Conservation (phyloP, 2,329 filamentous ascomycete species). For the Penicillium hordei region DNA sequence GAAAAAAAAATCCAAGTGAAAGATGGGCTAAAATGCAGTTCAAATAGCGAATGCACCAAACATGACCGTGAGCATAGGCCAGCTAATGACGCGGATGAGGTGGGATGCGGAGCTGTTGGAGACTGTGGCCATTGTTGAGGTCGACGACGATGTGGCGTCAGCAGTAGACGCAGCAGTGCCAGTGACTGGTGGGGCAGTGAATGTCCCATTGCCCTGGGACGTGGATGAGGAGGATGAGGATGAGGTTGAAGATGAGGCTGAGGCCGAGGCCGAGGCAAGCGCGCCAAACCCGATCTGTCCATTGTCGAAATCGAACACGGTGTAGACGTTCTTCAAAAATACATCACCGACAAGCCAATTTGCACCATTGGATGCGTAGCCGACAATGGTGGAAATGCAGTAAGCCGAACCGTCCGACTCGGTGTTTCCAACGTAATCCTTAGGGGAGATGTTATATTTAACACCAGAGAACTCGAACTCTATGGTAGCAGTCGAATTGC, state of each 20-base stretch:
- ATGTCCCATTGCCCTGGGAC: conserved; percentile 17
- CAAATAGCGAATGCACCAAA: conserved; percentile 15
- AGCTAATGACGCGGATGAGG: conserved; percentile 14
- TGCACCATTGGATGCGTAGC: conserved; percentile 63
- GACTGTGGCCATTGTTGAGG: conserved; percentile 7
- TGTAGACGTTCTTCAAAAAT: conserved; percentile 88
- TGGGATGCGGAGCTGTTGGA: conserved; percentile 16
- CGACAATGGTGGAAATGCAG: conserved; percentile 71
- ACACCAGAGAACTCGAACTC: conserved; percentile 67
- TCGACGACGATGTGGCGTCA: conserved; percentile 8
- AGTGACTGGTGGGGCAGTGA: conserved; percentile 11
- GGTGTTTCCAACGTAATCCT: conserved; percentile 65
- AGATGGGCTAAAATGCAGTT: conserved; percentile 5
- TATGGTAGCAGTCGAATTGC: conserved; percentile 61
- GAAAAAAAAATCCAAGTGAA: conserved; percentile 1
- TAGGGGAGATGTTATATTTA: conserved; percentile 64
- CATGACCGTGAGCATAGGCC: conserved; percentile 17
- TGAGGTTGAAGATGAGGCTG: not conserved
- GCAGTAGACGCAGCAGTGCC: conserved; percentile 7
- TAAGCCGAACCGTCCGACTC: conserved; percentile 21
- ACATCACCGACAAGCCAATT: conserved; percentile 80
- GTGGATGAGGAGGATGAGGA: not conserved
- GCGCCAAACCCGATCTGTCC: conserved; percentile 40
- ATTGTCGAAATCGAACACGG: conserved; percentile 74
- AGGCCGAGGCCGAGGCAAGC: conserved; percentile 13